A percentile compares a stretch with the other conserved stretches of the same genome.
These are phyloP conservation scores for Fusarium hainanense DNA, from an alignment of 2,329 filamentous ascomycete species.

Conservation along the genomic window DNA sequence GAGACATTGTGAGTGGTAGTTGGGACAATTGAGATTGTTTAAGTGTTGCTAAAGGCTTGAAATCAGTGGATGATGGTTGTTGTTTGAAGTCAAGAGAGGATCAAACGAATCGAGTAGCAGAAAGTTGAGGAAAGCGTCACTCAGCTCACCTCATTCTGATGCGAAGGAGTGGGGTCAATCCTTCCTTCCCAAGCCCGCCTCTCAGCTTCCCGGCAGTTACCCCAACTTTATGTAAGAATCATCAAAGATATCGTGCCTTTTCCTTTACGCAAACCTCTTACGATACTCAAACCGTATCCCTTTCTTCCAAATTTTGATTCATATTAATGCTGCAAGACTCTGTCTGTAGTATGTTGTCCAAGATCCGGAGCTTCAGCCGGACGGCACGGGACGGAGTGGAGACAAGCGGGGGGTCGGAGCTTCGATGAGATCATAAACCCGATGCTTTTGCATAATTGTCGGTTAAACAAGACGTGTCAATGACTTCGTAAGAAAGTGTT, in stretches of 20 bases:
- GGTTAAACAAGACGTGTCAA: not conserved
- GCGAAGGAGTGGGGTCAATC: conserved; percentile 16
- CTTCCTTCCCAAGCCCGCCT: not conserved
- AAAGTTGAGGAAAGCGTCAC: not conserved
- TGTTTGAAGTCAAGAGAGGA: not conserved
- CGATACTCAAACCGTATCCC: accelerated
- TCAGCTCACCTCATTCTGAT: conserved; percentile 13
- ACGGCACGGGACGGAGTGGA: conserved; percentile 6
- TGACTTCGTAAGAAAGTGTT: not conserved
- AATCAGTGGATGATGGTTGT: not conserved
- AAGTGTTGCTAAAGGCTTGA: not conserved
- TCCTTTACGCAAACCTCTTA: not conserved
- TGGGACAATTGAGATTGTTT: not conserved
- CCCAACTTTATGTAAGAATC: not conserved
- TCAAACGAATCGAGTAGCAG: not conserved
- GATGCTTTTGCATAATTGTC: not conserved
- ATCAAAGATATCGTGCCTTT: not conserved
- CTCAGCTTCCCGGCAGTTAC: not conserved
- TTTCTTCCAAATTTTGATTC: no score
- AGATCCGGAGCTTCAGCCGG: not conserved
- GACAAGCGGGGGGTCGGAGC: not conserved
- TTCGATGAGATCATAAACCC: conserved; percentile 5
- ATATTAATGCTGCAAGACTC: no score
- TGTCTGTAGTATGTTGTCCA: not conserved
- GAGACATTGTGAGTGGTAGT: conserved; percentile 33